A percentile compares a stretch with the other conserved stretches of the same genome.
These are phyloP conservation scores for Corynespora cassiicola DNA, from an alignment of 2,329 filamentous ascomycete species.

Conservation along the genomic window DNA sequence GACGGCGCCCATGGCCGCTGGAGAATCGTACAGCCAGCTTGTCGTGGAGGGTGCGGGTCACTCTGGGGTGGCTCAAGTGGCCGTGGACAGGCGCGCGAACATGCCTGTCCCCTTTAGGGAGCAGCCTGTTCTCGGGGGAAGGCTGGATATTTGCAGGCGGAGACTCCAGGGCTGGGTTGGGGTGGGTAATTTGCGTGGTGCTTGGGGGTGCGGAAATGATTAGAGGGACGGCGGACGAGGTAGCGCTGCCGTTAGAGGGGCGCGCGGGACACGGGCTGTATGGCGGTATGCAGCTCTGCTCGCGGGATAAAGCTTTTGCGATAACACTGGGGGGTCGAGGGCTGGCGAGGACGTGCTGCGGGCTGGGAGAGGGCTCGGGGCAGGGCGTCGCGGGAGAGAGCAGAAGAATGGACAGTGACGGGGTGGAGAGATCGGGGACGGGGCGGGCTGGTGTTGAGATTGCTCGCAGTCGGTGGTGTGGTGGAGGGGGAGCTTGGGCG, in stretches of 20 bases:
- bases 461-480: too few species aligned
- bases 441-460: conserved; percentile 9
- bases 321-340: conserved; percentile 25
- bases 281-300: conserved; percentile 17
- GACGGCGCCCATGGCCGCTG: conserved; percentile 80
- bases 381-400: background rate
- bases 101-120: conserved; percentile 33
- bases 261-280: conserved; percentile 18
- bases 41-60: conserved; percentile 14
- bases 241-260: conserved; percentile 25
- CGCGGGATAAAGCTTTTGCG: conserved; percentile 19
- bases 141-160: conserved; percentile 17
- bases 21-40: conserved; percentile 20
- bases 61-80: conserved; percentile 24
- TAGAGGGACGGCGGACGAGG: conserved; percentile 23
- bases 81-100: conserved; percentile 29
- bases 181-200: conserved; percentile 38
- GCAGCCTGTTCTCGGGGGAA: conserved; percentile 14
- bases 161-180: conserved; percentile 17
- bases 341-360: conserved; percentile 6
- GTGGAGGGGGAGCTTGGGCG: conserved; percentile 13
- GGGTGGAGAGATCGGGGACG: conserved; percentile 9
- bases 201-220: conserved; percentile 27
- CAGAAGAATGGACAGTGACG: conserved; percentile 10
- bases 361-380: conserved; percentile 9